Evolutionary conservation across 2,329 filamentous ascomycete genomes (phyloP).

Genomic region (Trichoderma aggressivum): DNA sequence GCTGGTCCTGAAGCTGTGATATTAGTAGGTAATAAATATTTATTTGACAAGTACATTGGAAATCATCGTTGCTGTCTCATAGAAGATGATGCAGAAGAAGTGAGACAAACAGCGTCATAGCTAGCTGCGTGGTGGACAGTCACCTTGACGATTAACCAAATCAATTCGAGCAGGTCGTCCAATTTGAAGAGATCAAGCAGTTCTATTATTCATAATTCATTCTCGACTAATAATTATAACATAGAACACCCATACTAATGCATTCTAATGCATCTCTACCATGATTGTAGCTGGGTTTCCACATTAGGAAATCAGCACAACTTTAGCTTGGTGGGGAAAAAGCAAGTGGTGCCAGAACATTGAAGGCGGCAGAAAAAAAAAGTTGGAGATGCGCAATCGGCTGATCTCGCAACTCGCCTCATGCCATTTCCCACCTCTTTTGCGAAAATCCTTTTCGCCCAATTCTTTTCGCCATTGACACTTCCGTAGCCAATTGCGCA

Average conservation of each 20-base stretch:
- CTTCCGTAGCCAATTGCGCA: not conserved
- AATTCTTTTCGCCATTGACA: not conserved
- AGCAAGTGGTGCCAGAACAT: not conserved
- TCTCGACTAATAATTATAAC: no score
- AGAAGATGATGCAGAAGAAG: not conserved
- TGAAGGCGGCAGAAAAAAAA: slow-evolving; percentile 14
- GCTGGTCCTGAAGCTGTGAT: not conserved
- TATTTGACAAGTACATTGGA: not conserved
- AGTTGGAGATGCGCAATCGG: slow-evolving; percentile 19
- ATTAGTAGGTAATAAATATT: not conserved
- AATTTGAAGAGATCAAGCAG: not conserved
- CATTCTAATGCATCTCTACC: not conserved
- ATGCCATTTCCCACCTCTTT: slow-evolving; percentile 4
- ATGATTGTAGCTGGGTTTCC: not conserved
- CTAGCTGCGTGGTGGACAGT: not conserved
- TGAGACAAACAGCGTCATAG: not conserved
- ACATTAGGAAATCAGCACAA: slow-evolving; percentile 4
- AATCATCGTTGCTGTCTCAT: not conserved
- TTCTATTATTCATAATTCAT: not conserved
- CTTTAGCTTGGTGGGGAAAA: slow-evolving; percentile 6
- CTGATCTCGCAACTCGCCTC: slow-evolving; percentile 18
- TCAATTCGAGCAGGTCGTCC: not conserved
- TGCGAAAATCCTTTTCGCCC: not conserved
- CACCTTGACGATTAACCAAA: not conserved
- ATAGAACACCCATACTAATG: not conserved